Base-by-base conservation (phyloP, 257 asterid species). In the Petunia secreta region DNA sequence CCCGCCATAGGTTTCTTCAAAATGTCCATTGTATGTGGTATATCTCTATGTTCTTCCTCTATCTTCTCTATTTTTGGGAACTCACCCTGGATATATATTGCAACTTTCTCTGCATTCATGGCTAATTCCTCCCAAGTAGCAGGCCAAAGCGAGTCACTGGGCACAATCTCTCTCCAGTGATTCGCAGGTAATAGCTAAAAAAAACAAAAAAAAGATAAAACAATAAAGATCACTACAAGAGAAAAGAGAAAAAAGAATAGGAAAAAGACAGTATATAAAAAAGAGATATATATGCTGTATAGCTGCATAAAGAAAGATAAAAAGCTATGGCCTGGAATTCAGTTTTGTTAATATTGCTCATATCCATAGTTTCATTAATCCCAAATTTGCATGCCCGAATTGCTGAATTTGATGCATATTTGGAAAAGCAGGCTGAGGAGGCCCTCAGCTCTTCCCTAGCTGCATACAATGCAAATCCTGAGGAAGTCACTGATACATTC, bases 401-500 rank as follows among this genome's bases (percentile, higher is more conserved):
- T 8, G 88, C 89, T 1, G 58, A 86, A 15, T 83, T 77, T 71
- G 94, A 90, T 13, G 87, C 79, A 34, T 87, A 83, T 79, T 79
- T 88, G 16, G 74, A 52, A 80, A 67, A 86, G 48, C 85, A 50
- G 75, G 86, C 87, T n/a, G 63, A 79, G 78, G 76, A 71, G 62
- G 83, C 91, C 41, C 82, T 67, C 64, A 75, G 80, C 16, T 87
- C 87, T 68, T 84, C 89, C 39, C 14, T 80, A 74, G 55, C 82
- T 43, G 90, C 89, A 53, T 89, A 77, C 46, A 79, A 82, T 52
- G 88, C 88, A 34, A 73, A 90, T 38, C 94, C 94, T 2, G 88
- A 83, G 79, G 69, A 79, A 14, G 46, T 87, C 8, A 85, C 91
- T 8, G 87, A 85, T 59, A 84, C 87, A 11, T 83, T 90, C 64